Base-by-base conservation (phyloP, 495 filamentous ascomycete genomes). In the Gamarada debralockiae region DNA sequence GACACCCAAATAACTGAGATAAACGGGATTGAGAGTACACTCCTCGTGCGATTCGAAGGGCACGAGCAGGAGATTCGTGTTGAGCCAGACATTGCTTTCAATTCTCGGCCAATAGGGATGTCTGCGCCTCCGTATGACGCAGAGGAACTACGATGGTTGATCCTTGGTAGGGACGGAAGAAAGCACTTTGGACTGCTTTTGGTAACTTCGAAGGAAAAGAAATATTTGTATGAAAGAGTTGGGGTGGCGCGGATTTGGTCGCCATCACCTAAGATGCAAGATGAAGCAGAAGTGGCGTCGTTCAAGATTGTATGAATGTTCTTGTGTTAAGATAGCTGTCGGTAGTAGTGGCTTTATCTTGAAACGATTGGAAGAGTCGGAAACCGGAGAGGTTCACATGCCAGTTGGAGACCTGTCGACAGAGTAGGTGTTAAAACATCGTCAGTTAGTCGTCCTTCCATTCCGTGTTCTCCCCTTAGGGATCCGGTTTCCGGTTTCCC, bases 41-140 rank as follows among this genome's bases (percentile, higher is more conserved):
- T 47, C 25, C 14, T 49, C 17, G 27, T 49, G 3, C 46, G 37
- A 9, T 49, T 49, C 29, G n/a, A 49, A 23, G 46, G 46, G 21
- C 21, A 49, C 23, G 29, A 49, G 21, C 34, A 34, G 46, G 13
- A 36, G 14, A 29, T 49, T 36, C 46, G 46, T 21, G 29, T 49
- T 18, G 7, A 49, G 17, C 46, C 46, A 37, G 46, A 49, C 37
- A 49, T 49, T 23, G 15, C 46, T 49, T 37, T 49, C 46, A 49
- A 10, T 49, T 49, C 46, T 36, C 46, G 15, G 8, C 46, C 46
- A 20, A 36, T 49, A 49, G 46, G 46, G 23, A 47, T 47, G 12
- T 27, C 21, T 47, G 20, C 20, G 10, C 13, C 23, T 22, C 44
- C 44, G 20, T 47, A 47, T 31, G 20, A 27, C 18, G 44, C 44